Evolutionary conservation across 768 basidiomycete species (phyloP).

Genomic region (Suillus occidentalis): DNA sequence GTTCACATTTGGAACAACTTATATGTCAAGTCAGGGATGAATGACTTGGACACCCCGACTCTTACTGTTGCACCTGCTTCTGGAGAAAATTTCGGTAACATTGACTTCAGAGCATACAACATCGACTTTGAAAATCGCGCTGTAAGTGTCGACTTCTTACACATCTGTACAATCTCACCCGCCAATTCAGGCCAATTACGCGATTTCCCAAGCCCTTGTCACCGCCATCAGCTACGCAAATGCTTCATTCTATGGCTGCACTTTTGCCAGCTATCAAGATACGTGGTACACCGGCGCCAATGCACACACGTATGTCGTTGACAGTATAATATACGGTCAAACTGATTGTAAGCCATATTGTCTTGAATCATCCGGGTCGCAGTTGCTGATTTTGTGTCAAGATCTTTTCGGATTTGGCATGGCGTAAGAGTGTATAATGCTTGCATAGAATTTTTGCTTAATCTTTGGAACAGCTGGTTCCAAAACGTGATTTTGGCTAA

Average conservation of each 20-base stretch:
- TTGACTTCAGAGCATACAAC: slow-evolving; percentile 65
- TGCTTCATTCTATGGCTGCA: slow-evolving; percentile 62
- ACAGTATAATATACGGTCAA: slow-evolving; percentile 61
- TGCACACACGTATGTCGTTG: slow-evolving; percentile 57
- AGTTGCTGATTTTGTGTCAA: not conserved
- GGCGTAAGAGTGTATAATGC: slow-evolving; percentile 38
- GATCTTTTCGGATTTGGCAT: slow-evolving; percentile 49
- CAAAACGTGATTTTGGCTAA: slow-evolving; percentile 58
- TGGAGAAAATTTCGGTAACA: slow-evolving; percentile 51
- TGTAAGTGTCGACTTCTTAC: slow-evolving; percentile 35
- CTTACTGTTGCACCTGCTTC: slow-evolving; percentile 53
- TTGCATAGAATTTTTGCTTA: no score
- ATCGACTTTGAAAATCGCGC: slow-evolving; percentile 67
- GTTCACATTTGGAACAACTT: slow-evolving; percentile 54
- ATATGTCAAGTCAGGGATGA: slow-evolving; percentile 42
- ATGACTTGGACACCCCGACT: slow-evolving; percentile 60
- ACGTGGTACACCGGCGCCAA: slow-evolving; percentile 66
- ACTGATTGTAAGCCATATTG: slow-evolving; percentile 53
- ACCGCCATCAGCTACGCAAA: slow-evolving; percentile 65
- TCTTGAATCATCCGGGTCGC: not conserved
- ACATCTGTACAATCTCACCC: not conserved
- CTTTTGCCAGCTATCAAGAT: slow-evolving; percentile 63
- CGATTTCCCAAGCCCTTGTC: slow-evolving; percentile 62
- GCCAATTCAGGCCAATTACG: slow-evolving; percentile 44
- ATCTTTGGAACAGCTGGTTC: slow-evolving; percentile 47